A percentile compares a stretch with the other conserved stretches of the same genome.
phyloP scores from a whole-genome alignment of 164 flowering plant genomes.

The Nymphaea colorata region DNA sequence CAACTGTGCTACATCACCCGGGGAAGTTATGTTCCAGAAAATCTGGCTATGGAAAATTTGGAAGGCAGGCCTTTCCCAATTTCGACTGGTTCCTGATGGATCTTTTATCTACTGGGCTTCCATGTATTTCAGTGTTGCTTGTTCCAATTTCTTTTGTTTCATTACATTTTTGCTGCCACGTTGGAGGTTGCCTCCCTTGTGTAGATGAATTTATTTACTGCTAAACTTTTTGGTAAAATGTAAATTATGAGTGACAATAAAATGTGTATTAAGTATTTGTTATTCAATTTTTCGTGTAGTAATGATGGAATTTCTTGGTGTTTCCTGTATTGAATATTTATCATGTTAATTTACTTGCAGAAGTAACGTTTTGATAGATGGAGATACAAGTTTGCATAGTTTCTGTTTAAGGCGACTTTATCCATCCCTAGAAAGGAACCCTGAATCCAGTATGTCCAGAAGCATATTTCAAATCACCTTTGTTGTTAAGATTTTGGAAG shows the following conservation, averaged over 20 bases:
- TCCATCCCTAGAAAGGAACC: no score
- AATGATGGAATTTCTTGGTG: no score
- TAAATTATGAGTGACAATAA: background rate
- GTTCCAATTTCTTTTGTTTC: background rate
- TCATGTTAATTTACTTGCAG: no score
- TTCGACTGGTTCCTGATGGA: background rate
- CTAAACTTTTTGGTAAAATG: background rate
- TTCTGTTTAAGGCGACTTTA: no score
- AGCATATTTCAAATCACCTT: no score
- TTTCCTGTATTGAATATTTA: no score
- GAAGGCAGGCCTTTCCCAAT: background rate
- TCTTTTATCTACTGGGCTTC: background rate
- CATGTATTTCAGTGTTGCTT: background rate
- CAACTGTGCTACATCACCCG: background rate
- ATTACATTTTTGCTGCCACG: background rate
- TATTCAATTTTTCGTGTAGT: background rate
- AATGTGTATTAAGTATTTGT: background rate
- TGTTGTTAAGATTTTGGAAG: no score
- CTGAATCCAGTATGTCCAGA: no score
- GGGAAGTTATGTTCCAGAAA: background rate
- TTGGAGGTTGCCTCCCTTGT: background rate
- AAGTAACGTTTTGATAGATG: no score
- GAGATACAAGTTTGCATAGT: no score
- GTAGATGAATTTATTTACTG: background rate
- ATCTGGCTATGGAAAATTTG: background rate